Base-by-base conservation (phyloP, 2,329 filamentous ascomycete species). In the Keithomyces neogunnii region DNA sequence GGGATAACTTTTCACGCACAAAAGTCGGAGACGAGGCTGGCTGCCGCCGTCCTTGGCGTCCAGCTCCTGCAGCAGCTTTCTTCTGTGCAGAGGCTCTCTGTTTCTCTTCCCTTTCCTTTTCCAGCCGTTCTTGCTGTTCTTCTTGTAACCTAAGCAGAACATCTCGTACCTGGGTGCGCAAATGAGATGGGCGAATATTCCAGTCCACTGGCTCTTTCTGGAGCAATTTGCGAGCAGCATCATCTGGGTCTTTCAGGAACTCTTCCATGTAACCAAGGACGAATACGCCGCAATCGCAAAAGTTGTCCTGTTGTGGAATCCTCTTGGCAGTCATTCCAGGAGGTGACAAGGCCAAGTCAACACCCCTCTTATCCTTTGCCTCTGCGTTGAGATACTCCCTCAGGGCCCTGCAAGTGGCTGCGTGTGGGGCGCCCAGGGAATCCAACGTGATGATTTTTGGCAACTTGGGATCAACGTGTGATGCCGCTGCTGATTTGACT, bases 221-320 rank as follows among this genome's bases (percentile, higher is more conserved):
- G 4, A 96, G 71, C 19, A 95, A 70, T 54, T 80, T 84, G 26
- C 70, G 70, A 13, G 88, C 74, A 57, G 95, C 93, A 0, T 63
- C 66, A 55, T 88, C 81, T 0, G 92, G 92, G 53, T 89, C 71
- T 49, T 81, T 75, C 13, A 95, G 76, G 56, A 99, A 96, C 56
- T 87, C 83, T 57, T 89, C 80, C 49, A 95, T 75, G 61, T 97
- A 99, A 2, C 85, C 86, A 3, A 96, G 72, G 3, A 97, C 72
- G 59, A 87, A 99, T 0, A 96, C 72, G 7, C 93, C 93, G 61
- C 93, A 99, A 64, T 99, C 93, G 55, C 81, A 91, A 59, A 78
- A 87, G 62, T 99, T 97, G 47, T 81, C 70, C 66, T 99, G 93
- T 54, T 79, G 71, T 0, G 93, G 92, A 11, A 96, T 85, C 6